phyloP scores from a whole-genome alignment of 2,329 filamentous ascomycete species.

The Aspergillus sp. region DNA sequence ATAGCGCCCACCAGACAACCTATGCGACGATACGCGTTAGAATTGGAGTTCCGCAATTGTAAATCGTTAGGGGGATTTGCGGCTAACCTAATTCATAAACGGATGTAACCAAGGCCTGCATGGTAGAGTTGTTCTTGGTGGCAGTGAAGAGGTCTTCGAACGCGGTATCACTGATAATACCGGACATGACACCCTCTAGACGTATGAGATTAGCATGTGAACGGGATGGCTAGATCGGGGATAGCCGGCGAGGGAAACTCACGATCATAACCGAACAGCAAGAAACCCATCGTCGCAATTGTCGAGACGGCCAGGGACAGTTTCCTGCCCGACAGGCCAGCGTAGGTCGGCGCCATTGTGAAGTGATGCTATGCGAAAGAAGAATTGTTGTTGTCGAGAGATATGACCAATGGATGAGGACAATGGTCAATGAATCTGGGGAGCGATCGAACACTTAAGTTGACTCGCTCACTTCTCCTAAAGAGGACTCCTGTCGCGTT shows the following conservation, averaged over 20 bases:
- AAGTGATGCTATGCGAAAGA: background rate
- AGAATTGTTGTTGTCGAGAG: background rate
- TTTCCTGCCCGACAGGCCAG: constrained; percentile 60
- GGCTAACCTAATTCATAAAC: constrained; percentile 33
- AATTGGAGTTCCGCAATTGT: background rate
- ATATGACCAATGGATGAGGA: background rate
- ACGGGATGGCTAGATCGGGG: too few species aligned
- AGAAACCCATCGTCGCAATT: constrained; percentile 65
- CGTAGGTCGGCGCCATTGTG: constrained; percentile 56
- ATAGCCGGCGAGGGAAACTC: constrained; percentile 19
- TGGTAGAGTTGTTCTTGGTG: constrained; percentile 40
- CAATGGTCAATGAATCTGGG: background rate
- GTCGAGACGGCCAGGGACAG: constrained; percentile 61
- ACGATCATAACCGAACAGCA: constrained; percentile 62
- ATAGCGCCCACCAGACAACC: constrained; percentile 43
- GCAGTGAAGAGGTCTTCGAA: constrained; percentile 39
- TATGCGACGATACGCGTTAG: background rate
- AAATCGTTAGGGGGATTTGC: background rate
- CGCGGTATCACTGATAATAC: constrained; percentile 37
- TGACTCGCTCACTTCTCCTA: background rate
- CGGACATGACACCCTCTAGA: constrained; percentile 43
- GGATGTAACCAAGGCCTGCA: constrained; percentile 37
- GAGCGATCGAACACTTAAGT: constrained; percentile 3
- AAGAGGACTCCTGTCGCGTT: background rate
- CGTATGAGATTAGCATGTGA: background rate